Conservation (phyloP, 208 protist species). For the Blechomonas ayalai region DNA sequence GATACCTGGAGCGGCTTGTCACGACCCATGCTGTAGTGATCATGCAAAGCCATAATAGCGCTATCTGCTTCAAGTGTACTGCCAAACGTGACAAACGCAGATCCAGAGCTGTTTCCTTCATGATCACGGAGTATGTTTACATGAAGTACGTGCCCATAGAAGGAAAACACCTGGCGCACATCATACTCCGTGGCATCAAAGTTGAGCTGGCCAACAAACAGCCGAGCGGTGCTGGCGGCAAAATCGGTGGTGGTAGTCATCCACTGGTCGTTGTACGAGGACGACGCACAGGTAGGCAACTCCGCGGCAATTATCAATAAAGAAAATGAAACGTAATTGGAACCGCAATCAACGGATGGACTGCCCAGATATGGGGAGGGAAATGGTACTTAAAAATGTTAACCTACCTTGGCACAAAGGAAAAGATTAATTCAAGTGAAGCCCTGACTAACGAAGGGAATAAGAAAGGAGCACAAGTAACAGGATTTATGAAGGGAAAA, state of each 20-base stretch:
- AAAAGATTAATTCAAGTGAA: constrained; percentile 2
- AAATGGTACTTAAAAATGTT: too few species aligned
- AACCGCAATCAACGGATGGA: too few species aligned
- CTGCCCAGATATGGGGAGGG: too few species aligned
- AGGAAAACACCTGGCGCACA: constrained; percentile 55
- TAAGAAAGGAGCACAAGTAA: not conserved
- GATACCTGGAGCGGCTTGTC: constrained; percentile 74
- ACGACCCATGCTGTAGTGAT: constrained; percentile 62
- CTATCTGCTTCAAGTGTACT: constrained; percentile 64
- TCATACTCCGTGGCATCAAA: constrained; percentile 63
- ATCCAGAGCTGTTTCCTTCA: constrained; percentile 39
- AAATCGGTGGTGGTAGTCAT: not conserved
- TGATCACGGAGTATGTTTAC: constrained; percentile 61
- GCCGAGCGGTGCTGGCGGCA: constrained; percentile 23
- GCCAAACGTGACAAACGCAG: constrained; percentile 63
- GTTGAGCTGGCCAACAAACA: constrained; percentile 73
- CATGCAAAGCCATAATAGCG: constrained; percentile 60
- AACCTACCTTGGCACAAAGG: constrained; percentile 2
- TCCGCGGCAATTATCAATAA: too few species aligned
- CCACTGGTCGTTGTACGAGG: too few species aligned
- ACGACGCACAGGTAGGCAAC: too few species aligned
- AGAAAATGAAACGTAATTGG: too few species aligned
- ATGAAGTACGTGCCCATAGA: constrained; percentile 64
- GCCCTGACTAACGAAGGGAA: not conserved
- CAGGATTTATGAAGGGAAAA: not conserved